Evolutionary conservation across 768 basidiomycete species (phyloP), one percentile per base, ranked within the genome.

Genomic region (Hydnum rufescens): DNA sequence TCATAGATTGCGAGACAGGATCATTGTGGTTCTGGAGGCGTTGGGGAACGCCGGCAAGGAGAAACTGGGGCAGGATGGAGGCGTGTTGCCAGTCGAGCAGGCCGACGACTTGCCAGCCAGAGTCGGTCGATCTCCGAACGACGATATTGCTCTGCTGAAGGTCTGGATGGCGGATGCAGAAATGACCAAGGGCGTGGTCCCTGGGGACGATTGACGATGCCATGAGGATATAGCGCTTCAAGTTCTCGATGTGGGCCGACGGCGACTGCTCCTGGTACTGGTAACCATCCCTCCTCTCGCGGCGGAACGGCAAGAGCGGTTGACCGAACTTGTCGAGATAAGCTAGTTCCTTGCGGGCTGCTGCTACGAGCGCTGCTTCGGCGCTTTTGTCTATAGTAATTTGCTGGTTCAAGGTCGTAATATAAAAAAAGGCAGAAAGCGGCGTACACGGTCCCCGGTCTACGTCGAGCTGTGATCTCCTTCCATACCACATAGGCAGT

Each of bases 71-170:
- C 29, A 75, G 67, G 65, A 76, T 71, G 3, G 72, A 64, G 57
- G 74, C 55, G 63, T 75, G 72, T 66, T 75, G 73, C 74, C 72
- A 74, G 68, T 74, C 73, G 52, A 73, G 13, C 63, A 74, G 55
- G 64, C 72, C 57, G 52, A 67, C 63, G 60, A 75, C 55, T 32
- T 69, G 48, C 58, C 53, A 63, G 4, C 3, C 18, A 59, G 70
- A 72, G 61, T 67, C 73, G 52, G 70, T 56, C 60, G 71, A 73
- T 59, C 55, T 65, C 18, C 65, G 66, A 34, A 76, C 69, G 55
- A 71, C 62, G 66, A 76, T 63, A 58, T 76, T 74, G 66, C 60
- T 68, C 51, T 54, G 67, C 58, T 70, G 66, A 57, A 62, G 59
- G 56, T 66, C 65, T n/a, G 64, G 66, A 64, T 66, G 66, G 60